Evolutionary conservation across 345 rosid genomes (phyloP), one percentile per base, ranked within the genome.

Genomic region (Chamaenerion angustifolium): DNA sequence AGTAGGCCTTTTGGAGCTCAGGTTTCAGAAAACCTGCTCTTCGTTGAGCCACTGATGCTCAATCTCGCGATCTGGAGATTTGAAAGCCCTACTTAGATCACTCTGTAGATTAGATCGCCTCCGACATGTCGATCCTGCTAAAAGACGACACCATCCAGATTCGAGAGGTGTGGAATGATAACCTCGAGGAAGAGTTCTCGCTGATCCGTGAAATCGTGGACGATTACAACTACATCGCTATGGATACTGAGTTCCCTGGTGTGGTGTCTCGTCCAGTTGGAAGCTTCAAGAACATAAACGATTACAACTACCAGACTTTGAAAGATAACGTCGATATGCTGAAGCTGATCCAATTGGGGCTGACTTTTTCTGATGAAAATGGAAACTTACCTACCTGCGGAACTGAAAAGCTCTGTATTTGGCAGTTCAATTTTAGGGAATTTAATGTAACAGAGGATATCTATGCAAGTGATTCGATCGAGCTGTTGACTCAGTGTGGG

Each of bases 181-280:
- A 87, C 47, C 68, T 87, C 8, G 77, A 70, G 12, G 94, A 87
- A 40, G 96, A 87, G 57, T 79, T 87, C 61, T 67, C 62, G 27
- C 58, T 87, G 72, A 87, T 87, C 68, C 88, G 94, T 47, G 85
- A 77, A 45, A 76, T 87, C 52, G 87, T 87, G 21, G 96, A 83
- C 42, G 58, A 48, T 17, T 81, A 15, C 63, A 73, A 56, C 46
- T 77, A 73, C 51, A 69, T 86, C 0, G 95, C 95, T 0, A 86
- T 86, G 95, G 95, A 86, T 71, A 80, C 95, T 1, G 95, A 87
- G 80, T 87, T 87, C 66, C 96, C 96, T 0, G 96, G 96, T 8
- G 96, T 87, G 0, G 96, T 87, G 41, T 52, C 71, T 19, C 88
- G 90, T 1, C 96, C 96, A 0, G 80, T 87, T 0, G 90, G 85